Evolutionary conservation across 257 asterid genomes (phyloP).

Genomic region (Ocimum tenuiflorum): DNA sequence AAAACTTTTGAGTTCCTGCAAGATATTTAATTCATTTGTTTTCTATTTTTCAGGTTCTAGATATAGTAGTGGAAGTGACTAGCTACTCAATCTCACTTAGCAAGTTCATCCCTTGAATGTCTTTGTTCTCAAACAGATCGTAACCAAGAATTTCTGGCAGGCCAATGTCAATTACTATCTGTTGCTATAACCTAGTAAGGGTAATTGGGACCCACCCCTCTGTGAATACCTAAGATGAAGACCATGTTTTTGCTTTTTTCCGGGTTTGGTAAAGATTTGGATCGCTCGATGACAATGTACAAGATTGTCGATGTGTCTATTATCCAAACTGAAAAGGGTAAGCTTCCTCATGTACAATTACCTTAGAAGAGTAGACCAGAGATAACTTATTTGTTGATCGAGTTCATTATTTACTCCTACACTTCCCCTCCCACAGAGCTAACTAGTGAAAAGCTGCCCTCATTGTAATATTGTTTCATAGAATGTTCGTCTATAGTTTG

Average conservation of each 20-base stretch:
- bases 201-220: no score
- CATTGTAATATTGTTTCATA: conserved; percentile 35
- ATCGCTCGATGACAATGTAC: conserved; percentile 23
- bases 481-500: conserved; percentile 29
- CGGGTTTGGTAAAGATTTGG: no score
- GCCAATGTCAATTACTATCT: conserved; percentile 15
- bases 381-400: conserved; percentile 31
- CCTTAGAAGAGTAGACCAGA: conserved; percentile 27
- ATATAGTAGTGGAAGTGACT: conserved; percentile 80
- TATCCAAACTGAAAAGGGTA: no score
- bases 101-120: conserved; percentile 7
- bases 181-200: conserved; percentile 23
- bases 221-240: no score
- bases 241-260: no score
- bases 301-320: no score
- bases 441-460: no score
- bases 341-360: conserved; percentile 35
- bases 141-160: conserved; percentile 36
- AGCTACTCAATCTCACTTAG: no score
- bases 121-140: conserved; percentile 23
- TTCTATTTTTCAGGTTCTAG: conserved; percentile 51
- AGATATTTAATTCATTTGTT: conserved; percentile 13
- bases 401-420: conserved; percentile 26
- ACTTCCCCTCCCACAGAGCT: conserved; percentile 27
- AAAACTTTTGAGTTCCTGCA: conserved; percentile 4